phyloP scores from a whole-genome alignment of 2,329 filamentous ascomycete species.

The Trichoderma semiorbis region DNA sequence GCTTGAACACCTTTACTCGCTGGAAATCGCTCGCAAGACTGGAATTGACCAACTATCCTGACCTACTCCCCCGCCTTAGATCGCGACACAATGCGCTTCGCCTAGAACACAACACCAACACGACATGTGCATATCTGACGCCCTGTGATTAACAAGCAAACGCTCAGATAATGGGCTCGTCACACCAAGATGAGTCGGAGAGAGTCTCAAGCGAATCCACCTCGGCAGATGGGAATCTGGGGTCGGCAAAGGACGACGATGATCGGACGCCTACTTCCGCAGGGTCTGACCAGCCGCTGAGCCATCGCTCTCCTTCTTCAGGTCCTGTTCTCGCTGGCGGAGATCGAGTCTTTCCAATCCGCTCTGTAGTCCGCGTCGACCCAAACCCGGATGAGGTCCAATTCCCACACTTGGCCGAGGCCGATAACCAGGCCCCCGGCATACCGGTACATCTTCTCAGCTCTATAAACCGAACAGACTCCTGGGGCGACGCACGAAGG shows the following conservation, averaged over 20 bases:
- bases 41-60: background rate
- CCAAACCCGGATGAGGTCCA: slow-evolving; percentile 45
- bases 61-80: background rate
- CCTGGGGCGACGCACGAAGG: slow-evolving; percentile 27
- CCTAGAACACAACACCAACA: background rate
- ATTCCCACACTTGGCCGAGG: slow-evolving; percentile 34
- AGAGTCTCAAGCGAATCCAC: background rate
- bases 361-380: slow-evolving; percentile 73
- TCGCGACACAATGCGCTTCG: background rate
- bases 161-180: slow-evolving; percentile 1
- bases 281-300: background rate
- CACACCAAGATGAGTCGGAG: slow-evolving; percentile 3
- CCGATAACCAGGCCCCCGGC: slow-evolving; percentile 29
- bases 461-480: slow-evolving; percentile 29
- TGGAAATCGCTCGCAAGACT: background rate
- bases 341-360: slow-evolving; percentile 75
- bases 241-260: background rate
- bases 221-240: background rate
- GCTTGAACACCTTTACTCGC: background rate
- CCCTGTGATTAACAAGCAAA: background rate
- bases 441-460: slow-evolving; percentile 31
- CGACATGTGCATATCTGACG: background rate
- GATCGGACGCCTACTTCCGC: background rate
- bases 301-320: slow-evolving; percentile 25
- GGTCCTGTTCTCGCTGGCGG: slow-evolving; percentile 36